These are phyloP conservation scores for Immersiella caudata DNA, from an alignment of 495 filamentous ascomycete genomes.

Conservation along the genomic window DNA sequence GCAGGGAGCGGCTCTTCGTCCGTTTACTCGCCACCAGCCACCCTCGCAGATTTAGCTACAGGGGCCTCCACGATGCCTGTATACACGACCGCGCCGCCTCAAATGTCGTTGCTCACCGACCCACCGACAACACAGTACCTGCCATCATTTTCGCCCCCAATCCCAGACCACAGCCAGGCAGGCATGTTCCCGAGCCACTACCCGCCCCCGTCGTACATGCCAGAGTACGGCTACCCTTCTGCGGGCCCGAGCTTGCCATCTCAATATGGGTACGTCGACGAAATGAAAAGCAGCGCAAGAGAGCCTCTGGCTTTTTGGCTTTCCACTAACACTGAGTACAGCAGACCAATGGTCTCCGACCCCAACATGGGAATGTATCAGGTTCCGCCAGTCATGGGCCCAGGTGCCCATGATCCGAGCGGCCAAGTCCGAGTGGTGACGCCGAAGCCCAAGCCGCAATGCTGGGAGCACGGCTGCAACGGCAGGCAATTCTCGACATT, in stretches of 20 bases:
- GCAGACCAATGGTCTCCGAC: conserved; percentile 44
- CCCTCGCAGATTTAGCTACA: conserved; percentile 45
- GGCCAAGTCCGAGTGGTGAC: conserved; percentile 70
- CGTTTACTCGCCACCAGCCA: conserved; percentile 44
- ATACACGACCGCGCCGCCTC: conserved; percentile 50
- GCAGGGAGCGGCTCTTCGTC: conserved; percentile 47
- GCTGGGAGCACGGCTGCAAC: conserved; percentile 95
- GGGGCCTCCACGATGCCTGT: conserved; percentile 44
- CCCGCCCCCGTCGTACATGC: conserved; percentile 36
- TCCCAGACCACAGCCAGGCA: conserved; percentile 44
- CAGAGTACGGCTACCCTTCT: conserved; percentile 45
- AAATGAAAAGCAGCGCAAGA: not conserved
- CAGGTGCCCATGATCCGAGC: conserved; percentile 35
- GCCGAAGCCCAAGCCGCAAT: conserved; percentile 83
- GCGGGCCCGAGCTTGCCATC: conserved; percentile 45
- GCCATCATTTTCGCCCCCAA: conserved; percentile 47
- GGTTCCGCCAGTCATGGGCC: conserved; percentile 37
- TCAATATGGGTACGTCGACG: conserved; percentile 47
- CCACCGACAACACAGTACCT: conserved; percentile 46
- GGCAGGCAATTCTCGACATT: conserved; percentile 93
- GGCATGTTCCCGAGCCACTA: conserved; percentile 41
- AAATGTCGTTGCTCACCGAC: conserved; percentile 51
- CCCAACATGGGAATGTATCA: conserved; percentile 48
- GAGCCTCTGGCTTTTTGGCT: not conserved
- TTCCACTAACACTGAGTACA: conserved; percentile 6